Evolutionary conservation across 2,329 filamentous ascomycete species (phyloP).

Genomic region (Penicillium sp.): DNA sequence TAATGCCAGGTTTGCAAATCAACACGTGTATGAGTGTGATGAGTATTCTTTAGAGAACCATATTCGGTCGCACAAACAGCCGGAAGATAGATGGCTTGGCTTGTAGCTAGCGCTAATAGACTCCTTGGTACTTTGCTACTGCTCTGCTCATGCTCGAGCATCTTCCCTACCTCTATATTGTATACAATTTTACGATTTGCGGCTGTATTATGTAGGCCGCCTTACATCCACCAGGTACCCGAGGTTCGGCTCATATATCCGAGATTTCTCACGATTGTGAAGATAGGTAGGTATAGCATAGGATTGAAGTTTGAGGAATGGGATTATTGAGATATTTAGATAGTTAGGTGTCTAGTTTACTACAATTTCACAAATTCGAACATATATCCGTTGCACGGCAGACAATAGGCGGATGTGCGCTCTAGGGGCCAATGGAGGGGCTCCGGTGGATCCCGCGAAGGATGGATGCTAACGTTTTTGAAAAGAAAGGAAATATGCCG

Average conservation of each 20-base stretch:
- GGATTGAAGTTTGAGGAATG: background rate
- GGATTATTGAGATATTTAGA: background rate
- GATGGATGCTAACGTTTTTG: background rate
- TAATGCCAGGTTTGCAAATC: background rate
- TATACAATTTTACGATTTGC: background rate
- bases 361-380: background rate
- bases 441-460: constrained; percentile 21
- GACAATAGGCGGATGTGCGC: constrained; percentile 5
- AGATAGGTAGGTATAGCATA: background rate
- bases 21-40: background rate
- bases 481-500: constrained; percentile 6
- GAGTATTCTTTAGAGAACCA: background rate
- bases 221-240: constrained; percentile 7
- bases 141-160: background rate
- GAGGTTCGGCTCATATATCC: constrained; percentile 4
- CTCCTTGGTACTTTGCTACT: background rate
- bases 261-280: background rate
- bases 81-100: background rate
- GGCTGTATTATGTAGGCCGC: constrained; percentile 1
- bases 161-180: background rate
- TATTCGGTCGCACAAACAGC: constrained; percentile 19
- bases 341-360: background rate
- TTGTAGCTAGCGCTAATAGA: background rate
- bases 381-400: constrained; percentile 3
- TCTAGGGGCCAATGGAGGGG: constrained; percentile 12